phyloP scores from a whole-genome alignment of 2,329 filamentous ascomycete genomes.

The Scleromitrula shiraiana region DNA sequence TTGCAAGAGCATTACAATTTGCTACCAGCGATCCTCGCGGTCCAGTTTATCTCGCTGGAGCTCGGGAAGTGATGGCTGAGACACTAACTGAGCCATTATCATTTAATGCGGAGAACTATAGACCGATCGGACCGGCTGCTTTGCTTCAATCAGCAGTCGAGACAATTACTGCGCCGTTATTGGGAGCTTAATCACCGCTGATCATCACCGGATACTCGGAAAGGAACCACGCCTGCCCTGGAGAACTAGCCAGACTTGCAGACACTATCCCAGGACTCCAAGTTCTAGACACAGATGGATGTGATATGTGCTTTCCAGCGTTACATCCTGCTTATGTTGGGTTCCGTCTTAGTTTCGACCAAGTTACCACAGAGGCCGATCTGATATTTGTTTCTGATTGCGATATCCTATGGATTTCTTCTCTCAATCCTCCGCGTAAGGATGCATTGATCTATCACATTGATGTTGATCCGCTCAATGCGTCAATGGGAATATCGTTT shows the following conservation, averaged over 20 bases:
- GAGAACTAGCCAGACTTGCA: constrained; percentile 56
- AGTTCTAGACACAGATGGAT: constrained; percentile 65
- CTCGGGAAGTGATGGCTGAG: neutral
- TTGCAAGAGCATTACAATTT: constrained; percentile 2
- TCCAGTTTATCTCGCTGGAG: neutral
- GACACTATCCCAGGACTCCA: constrained; percentile 56
- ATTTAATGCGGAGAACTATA: neutral
- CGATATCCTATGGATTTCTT: constrained; percentile 82
- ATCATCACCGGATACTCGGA: constrained; percentile 65
- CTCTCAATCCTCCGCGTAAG: constrained; percentile 38
- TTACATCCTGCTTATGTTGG: constrained; percentile 60
- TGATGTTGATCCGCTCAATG: constrained; percentile 56
- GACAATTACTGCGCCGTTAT: neutral
- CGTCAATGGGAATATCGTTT: constrained; percentile 66
- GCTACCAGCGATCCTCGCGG: neutral
- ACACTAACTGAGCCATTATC: neutral
- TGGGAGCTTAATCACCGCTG: constrained; percentile 40
- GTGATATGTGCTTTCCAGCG: constrained; percentile 70
- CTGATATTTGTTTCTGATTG: constrained; percentile 77
- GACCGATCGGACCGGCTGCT: neutral
- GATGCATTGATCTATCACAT: constrained; percentile 51
- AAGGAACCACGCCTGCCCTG: constrained; percentile 54
- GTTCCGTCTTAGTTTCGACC: constrained; percentile 64
- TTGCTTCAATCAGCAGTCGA: neutral
- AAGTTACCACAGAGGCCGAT: constrained; percentile 65